Evolutionary conservation across 148 eudicot species (phyloP).

Genomic region (Chenopodium formosanum): DNA sequence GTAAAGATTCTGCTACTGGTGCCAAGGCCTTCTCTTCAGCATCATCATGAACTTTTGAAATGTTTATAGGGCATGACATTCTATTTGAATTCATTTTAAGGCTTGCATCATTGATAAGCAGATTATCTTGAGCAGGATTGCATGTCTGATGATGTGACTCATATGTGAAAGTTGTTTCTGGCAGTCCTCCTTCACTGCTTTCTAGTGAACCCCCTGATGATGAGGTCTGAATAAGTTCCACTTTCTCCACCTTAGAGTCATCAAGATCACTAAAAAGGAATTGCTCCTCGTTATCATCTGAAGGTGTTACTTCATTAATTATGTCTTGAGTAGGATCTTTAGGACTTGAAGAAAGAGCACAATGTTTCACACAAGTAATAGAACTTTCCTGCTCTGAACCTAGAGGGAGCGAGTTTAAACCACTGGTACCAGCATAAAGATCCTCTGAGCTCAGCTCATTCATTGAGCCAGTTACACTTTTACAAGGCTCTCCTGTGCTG

Average conservation of each 20-base stretch:
- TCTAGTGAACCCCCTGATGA: constrained; percentile 27
- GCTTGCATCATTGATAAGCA: constrained; percentile 20
- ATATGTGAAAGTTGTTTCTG: constrained; percentile 17
- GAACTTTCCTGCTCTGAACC: constrained; percentile 18
- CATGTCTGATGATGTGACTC: constrained; percentile 16
- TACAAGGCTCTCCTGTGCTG: constrained; percentile 13
- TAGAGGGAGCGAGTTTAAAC: constrained; percentile 16
- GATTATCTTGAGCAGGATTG: constrained; percentile 27
- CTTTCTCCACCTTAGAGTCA: constrained; percentile 32
- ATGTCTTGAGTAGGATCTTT: constrained; percentile 9
- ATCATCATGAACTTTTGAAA: constrained; percentile 27
- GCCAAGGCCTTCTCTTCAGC: constrained; percentile 25
- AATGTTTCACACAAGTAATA: constrained; percentile 3
- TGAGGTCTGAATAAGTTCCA: constrained; percentile 5
- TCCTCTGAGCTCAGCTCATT: constrained; percentile 28
- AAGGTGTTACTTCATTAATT: background rate
- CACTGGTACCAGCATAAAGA: constrained; percentile 22
- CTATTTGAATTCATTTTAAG: constrained; percentile 27
- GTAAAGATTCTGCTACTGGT: constrained; percentile 53
- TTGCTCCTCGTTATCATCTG: constrained; percentile 46
- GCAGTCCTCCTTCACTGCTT: constrained; percentile 34
- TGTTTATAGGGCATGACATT: constrained; percentile 40
- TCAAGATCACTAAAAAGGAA: constrained; percentile 62
- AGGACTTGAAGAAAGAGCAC: constrained; percentile 17
- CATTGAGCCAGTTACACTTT: constrained; percentile 22